Evolutionary conservation across 345 rosid species (phyloP).

Genomic region (Moricandia moricandioides): DNA sequence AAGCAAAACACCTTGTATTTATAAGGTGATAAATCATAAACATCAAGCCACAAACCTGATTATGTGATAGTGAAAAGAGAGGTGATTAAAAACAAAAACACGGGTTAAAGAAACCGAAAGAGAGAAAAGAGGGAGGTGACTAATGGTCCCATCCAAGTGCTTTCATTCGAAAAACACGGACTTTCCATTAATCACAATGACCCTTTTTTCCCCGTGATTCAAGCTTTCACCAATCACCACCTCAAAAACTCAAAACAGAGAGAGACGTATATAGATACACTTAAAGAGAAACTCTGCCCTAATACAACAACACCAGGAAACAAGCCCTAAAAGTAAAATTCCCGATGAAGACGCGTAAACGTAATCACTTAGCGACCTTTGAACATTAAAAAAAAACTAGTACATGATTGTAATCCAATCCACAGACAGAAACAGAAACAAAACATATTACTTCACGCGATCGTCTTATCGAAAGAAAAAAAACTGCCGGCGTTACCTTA

Average conservation of each 20-base stretch:
- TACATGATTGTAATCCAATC: no score
- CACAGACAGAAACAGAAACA: conserved; percentile 2
- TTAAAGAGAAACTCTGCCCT: no score
- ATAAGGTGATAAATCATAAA: background rate
- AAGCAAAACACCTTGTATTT: conserved; percentile 13
- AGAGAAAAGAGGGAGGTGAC: conserved; percentile 21
- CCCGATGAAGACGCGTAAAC: no score
- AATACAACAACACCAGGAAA: background rate
- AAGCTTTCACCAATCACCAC: conserved; percentile 27
- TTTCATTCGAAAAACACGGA: conserved; percentile 25
- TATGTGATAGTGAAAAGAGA: conserved; percentile 10
- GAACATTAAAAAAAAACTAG: background rate
- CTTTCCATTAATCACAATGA: conserved; percentile 25
- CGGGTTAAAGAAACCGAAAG: conserved; percentile 6
- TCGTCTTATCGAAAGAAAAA: background rate
- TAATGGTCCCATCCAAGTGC: conserved; percentile 3
- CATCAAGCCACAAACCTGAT: conserved; percentile 13
- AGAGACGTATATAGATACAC: background rate
- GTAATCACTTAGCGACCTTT: background rate
- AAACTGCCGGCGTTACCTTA: background rate
- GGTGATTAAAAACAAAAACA: background rate
- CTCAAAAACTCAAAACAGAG: conserved; percentile 4
- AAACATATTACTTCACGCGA: background rate
- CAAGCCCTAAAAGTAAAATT: background rate
- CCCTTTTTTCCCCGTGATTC: conserved; percentile 28